phyloP scores from a whole-genome alignment of 75 land plant genomes.

The Chamaecyparis obtusa region DNA sequence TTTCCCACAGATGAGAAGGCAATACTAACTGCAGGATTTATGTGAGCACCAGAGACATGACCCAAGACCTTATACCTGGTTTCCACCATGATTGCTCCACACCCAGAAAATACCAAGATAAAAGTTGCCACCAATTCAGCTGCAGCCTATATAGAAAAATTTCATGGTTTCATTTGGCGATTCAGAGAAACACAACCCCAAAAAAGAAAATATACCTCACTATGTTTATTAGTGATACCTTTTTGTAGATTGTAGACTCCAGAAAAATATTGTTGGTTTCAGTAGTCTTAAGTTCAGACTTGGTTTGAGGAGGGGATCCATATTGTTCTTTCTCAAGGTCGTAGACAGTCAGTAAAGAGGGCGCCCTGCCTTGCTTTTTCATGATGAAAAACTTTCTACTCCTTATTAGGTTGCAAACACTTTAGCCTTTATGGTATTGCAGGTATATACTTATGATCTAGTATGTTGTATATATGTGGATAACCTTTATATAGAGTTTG shows the following conservation, averaged over 20 bases:
- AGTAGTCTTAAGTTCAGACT: neutral
- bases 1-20: slow-evolving; percentile 43
- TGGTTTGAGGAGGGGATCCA: too few relatives aligned
- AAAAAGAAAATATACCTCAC: neutral
- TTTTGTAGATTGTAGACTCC: neutral
- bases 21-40: slow-evolving; percentile 55
- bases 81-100: neutral
- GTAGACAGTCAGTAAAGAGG: too few relatives aligned
- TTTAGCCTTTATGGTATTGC: neutral
- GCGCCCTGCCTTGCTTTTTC: too few relatives aligned
- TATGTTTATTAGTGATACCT: neutral
- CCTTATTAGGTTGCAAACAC: too few relatives aligned
- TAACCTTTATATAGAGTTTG: too few relatives aligned
- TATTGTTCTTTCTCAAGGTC: too few relatives aligned
- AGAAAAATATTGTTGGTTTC: neutral
- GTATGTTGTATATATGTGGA: too few relatives aligned
- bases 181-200: neutral
- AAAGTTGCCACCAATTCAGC: neutral
- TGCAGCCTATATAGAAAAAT: neutral
- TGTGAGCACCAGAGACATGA: slow-evolving; percentile 55
- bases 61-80: neutral
- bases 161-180: neutral
- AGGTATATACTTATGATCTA: neutral
- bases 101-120: neutral
- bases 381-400: too few relatives aligned